Conservation (phyloP, 1,139 yeast genomes). For the Suhomyces yuchorum region DNA sequence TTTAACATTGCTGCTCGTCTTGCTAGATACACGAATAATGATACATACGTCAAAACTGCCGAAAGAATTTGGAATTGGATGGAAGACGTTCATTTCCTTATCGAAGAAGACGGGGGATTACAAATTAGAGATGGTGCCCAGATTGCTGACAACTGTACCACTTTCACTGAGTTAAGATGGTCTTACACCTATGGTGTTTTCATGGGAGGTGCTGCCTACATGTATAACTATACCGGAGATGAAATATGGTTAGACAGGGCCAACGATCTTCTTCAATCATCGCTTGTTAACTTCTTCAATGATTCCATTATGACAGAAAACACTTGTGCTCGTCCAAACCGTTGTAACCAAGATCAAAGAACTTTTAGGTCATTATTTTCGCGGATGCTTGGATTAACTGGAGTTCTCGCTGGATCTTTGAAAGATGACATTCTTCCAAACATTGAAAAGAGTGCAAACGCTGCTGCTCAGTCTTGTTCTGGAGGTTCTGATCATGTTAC, state of each 20-base stretch:
- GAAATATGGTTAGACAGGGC: constrained; percentile 69
- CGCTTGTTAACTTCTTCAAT: constrained; percentile 56
- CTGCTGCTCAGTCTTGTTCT: constrained; percentile 78
- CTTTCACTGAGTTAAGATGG: constrained; percentile 69
- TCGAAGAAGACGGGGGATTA: constrained; percentile 40
- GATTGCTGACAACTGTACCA: constrained; percentile 59
- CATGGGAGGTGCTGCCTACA: constrained; percentile 78
- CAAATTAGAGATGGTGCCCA: constrained; percentile 79
- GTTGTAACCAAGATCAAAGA: constrained; percentile 87
- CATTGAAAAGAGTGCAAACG: constrained; percentile 66
- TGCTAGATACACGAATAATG: constrained; percentile 77
- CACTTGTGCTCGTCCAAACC: constrained; percentile 57
- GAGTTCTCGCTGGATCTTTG: constrained; percentile 68
- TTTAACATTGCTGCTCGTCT: constrained; percentile 87
- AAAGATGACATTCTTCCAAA: constrained; percentile 48
- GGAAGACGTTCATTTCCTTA: constrained; percentile 57
- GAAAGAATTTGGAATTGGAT: constrained; percentile 85
- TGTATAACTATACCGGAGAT: constrained; percentile 74
- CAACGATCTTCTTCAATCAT: constrained; percentile 53
- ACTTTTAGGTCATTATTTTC: constrained; percentile 83
- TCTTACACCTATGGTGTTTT: constrained; percentile 84
- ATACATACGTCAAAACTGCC: constrained; percentile 76
- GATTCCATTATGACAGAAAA: constrained; percentile 70
- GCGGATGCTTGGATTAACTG: constrained; percentile 74
- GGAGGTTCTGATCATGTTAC: constrained; percentile 91